Evolutionary conservation across 2,329 filamentous ascomycete species (phyloP), one percentile per base, ranked within the genome.

Genomic region (Aspergillus novofumigatus): DNA sequence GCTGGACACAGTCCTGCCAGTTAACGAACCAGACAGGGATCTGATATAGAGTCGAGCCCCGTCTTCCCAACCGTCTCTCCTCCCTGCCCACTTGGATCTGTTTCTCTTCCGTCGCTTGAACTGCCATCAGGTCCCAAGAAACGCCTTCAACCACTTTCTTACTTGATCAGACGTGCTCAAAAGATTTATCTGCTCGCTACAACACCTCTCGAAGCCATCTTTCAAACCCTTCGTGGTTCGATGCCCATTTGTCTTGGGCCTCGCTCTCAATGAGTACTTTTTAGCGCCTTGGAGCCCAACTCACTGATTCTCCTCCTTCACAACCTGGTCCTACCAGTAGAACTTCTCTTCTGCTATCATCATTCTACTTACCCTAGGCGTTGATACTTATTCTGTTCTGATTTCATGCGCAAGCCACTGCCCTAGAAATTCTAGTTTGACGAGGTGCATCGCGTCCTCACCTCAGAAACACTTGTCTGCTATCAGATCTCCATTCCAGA

Each of bases 231-330:
- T 29, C 5, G 17, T 49, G 28, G 20, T 25, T 47, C 10, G 44
- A 23, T 23, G 21, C 21, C 21, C 26, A 11, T 14, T 42, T 52
- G 45, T 21, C n/a, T 52, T 47, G 41, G 41, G 50, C 50, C 42
- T 14, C 44, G 47, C 49, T 44, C 48, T 60, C 49, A 25, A 59
- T 62, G 58, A 54, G 52, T 54, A 49, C 56, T 58, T 60, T 50
- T 61, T 68, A 65, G 68, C 65, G 67, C 61, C 62, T 65, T 64
- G 63, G 60, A 61, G 65, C 67, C 67, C 66, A 67, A 61, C 53
- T 59, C 53, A 53, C 55, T 51, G 51, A 58, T 55, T 60, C 51
- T 54, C 53, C 57, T 65, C 60, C 63, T 63, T 61, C 56, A 61
- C 62, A 58, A 60, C 65, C 65, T 62, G 62, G 63, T 62, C 56